Evolutionary conservation across 2,329 filamentous ascomycete genomes (phyloP).

Genomic region (Fonsecaea erecta): DNA sequence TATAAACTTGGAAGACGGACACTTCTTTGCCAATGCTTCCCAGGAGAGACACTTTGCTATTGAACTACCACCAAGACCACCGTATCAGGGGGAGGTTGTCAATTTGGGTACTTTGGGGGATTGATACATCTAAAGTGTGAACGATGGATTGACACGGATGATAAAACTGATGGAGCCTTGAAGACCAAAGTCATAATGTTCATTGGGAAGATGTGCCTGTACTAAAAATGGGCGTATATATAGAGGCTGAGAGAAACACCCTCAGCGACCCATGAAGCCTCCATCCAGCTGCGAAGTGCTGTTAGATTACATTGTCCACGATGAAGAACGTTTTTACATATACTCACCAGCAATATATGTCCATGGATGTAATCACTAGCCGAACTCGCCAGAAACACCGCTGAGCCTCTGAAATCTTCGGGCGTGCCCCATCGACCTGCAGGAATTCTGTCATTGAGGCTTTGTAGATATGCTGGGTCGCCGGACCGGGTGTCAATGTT

Average conservation of each 20-base stretch:
- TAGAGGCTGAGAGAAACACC: too few species aligned
- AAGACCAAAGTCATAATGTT: too few species aligned
- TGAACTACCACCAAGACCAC: not conserved
- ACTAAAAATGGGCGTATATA: too few species aligned
- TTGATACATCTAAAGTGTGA: not conserved
- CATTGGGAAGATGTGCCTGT: too few species aligned
- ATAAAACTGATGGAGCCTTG: too few species aligned
- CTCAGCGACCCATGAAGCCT: not conserved
- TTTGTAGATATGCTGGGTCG: constrained; percentile 67
- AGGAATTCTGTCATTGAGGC: constrained; percentile 68
- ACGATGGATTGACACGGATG: too few species aligned
- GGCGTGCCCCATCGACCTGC: constrained; percentile 78
- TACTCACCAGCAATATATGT: constrained; percentile 43
- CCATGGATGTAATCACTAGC: constrained; percentile 55
- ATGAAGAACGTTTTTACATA: too few species aligned
- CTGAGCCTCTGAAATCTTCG: constrained; percentile 57
- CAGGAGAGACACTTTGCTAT: not conserved
- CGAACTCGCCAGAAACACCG: constrained; percentile 55
- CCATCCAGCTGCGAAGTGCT: not conserved
- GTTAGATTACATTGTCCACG: too few species aligned
- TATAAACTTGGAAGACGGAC: not conserved
- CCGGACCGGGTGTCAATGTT: constrained; percentile 79
- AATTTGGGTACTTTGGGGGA: too few species aligned
- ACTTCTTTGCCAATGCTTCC: not conserved
- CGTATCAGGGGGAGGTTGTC: too few species aligned